Base-by-base conservation (phyloP, 2,329 filamentous ascomycete species). In the Fusarium sambucinum region DNA sequence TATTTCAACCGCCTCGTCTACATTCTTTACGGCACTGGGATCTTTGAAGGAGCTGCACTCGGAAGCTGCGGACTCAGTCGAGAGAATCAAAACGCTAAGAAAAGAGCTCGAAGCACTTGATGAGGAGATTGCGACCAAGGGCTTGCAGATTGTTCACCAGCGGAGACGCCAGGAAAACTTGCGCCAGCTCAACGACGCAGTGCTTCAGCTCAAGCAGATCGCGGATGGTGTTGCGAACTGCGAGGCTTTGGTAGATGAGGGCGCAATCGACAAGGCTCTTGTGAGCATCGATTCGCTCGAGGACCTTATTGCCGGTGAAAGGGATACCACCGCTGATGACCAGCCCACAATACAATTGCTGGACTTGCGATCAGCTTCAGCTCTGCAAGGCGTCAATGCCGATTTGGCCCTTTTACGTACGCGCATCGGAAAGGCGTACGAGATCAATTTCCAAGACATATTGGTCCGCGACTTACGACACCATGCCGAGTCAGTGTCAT, bases 1-100 rank as follows among this genome's bases (percentile, higher is more conserved):
- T 0, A 99, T 99, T 66, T 98, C 95, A 4, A 94, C 92, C 0
- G 96, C 96, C 2, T 98, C 96, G 0, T 94, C 93, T 1, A 97
- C 95, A 0, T 99, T 99, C 79, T 99, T 99, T 75, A 94, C 94
- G 0, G 96, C 96, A 0, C 83, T 99, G 1, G 95, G 96, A 1
- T 97, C 94, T 1, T 82, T 99, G 33, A 91, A 93, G 69, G 93
- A 97, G 76, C 83, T 99, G 13, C 95, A 99, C 77, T 91, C 91
- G 0, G 96, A 99, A 78, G 94, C 96, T 9, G 91, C 94, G 13
- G 92, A 96, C 59, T 98, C 95, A 3, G 94, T 99, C 3, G 85
- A 90, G 11, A 89, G 92, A 64, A 99, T 99, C 61, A 93, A 94
- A 75, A 85, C 86, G 0, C 78, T 99, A 40, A 86, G 96, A 59